These are phyloP conservation scores for Teratosphaeria viscida DNA, from an alignment of 2,329 filamentous ascomycete genomes.

Conservation along the genomic window DNA sequence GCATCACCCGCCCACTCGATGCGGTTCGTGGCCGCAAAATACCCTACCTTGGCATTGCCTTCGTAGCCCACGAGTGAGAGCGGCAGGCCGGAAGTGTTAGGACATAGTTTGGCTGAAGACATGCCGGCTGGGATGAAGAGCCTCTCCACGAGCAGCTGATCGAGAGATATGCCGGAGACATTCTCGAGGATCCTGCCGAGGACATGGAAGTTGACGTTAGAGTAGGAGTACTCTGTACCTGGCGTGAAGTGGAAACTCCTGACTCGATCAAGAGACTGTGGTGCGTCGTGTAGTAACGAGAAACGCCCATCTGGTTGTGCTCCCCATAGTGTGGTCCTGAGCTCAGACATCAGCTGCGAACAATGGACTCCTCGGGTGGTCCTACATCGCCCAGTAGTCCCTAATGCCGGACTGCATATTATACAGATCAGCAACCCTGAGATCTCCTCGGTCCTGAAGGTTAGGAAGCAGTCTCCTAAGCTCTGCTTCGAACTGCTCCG, in stretches of 20 bases:
- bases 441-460: conserved; percentile 13
- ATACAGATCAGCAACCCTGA: conserved; percentile 29
- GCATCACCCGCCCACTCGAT: conserved; percentile 41
- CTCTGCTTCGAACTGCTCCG: conserved; percentile 15
- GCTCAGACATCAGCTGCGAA: background rate
- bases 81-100: conserved; percentile 30
- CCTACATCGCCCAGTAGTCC: conserved; percentile 35
- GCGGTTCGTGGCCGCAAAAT: conserved; percentile 27
- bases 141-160: conserved; percentile 27
- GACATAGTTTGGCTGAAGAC: conserved; percentile 30
- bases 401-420: conserved; percentile 36
- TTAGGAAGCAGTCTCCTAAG: conserved; percentile 24
- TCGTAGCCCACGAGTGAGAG: conserved; percentile 35
- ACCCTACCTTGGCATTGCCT: conserved; percentile 30
- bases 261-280: conserved; percentile 11
- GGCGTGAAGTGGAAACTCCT: conserved; percentile 33
- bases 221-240: conserved; percentile 35
- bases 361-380: background rate
- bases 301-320: conserved; percentile 31
- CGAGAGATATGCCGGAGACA: conserved; percentile 27
- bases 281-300: conserved; percentile 25
- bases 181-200: conserved; percentile 31
- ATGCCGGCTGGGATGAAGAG: conserved; percentile 34
- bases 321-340: conserved; percentile 32
- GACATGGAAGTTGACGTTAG: conserved; percentile 35